Percentiles rank a stretch among this genome's conserved stretches.
Conservation (phyloP, 2,329 filamentous ascomycete genomes). For the Emmonsiellopsis sp. region DNA sequence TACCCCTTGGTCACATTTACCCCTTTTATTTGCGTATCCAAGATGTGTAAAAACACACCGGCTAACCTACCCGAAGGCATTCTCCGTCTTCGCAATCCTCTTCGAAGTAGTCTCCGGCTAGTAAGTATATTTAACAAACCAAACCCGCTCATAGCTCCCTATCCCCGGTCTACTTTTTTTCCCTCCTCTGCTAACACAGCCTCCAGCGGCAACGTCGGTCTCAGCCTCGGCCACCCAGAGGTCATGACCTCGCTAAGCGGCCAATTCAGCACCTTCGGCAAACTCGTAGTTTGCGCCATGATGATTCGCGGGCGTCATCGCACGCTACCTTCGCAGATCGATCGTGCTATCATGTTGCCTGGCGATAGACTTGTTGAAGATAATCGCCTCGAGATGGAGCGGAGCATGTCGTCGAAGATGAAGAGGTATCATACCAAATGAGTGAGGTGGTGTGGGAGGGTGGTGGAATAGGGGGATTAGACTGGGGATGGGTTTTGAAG, state of each 20-base stretch:
- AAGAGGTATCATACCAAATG: not conserved
- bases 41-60: not conserved
- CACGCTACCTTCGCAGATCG: constrained; percentile 47
- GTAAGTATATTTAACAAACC: constrained; percentile 17
- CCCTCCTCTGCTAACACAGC: not conserved
- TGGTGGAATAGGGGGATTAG: not conserved
- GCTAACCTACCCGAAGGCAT: constrained; percentile 6
- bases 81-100: constrained; percentile 24
- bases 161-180: not conserved
- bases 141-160: not conserved
- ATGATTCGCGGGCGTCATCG: constrained; percentile 50
- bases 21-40: not conserved
- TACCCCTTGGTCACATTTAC: not conserved
- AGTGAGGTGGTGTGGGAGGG: not conserved
- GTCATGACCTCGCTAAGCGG: constrained; percentile 29
- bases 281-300: constrained; percentile 46
- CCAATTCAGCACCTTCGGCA: constrained; percentile 39
- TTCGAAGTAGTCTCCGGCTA: constrained; percentile 35
- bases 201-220: constrained; percentile 24
- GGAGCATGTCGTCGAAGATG: not conserved
- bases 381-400: constrained; percentile 17
- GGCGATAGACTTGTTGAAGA: constrained; percentile 32
- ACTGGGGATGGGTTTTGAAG: too few relatives aligned
- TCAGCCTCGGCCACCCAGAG: constrained; percentile 24
- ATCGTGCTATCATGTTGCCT: constrained; percentile 34